Evolutionary conservation across 116 monocot genomes (phyloP).

Genomic region (Trichopus zeylanicus): DNA sequence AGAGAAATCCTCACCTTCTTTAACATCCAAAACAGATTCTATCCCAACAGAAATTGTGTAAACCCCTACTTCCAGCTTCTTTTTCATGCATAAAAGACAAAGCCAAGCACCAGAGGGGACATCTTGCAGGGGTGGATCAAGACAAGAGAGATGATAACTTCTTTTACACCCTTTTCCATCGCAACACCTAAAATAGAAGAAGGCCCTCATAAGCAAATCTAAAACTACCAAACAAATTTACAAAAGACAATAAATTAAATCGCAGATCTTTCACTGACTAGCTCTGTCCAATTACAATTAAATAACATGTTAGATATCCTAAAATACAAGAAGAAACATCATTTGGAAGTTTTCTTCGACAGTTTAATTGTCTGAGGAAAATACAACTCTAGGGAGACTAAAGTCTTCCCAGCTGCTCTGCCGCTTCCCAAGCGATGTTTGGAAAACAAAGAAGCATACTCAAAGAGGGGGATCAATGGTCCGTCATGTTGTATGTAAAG

Average conservation of each 20-base stretch:
- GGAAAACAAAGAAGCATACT: too few relatives aligned
- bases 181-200: constrained; percentile 47
- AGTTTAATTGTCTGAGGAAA: too few relatives aligned
- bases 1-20: constrained; percentile 41
- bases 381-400: too few relatives aligned
- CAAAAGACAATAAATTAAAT: not conserved
- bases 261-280: not conserved
- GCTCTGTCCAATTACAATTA: too few relatives aligned
- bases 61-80: constrained; percentile 49
- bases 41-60: constrained; percentile 64
- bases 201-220: not conserved
- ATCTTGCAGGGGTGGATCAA: constrained; percentile 47
- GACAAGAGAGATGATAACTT: constrained; percentile 71
- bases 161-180: constrained; percentile 68
- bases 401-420: too few relatives aligned
- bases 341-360: too few relatives aligned
- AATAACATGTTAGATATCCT: too few relatives aligned
- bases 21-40: constrained; percentile 56
- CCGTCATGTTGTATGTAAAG: too few relatives aligned
- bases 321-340: too few relatives aligned
- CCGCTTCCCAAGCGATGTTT: too few relatives aligned
- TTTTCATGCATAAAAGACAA: constrained; percentile 49
- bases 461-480: too few relatives aligned
- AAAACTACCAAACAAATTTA: not conserved
- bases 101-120: constrained; percentile 47